phyloP scores from a whole-genome alignment of 1,139 yeast genomes.

The Geotrichum histeridarum region DNA sequence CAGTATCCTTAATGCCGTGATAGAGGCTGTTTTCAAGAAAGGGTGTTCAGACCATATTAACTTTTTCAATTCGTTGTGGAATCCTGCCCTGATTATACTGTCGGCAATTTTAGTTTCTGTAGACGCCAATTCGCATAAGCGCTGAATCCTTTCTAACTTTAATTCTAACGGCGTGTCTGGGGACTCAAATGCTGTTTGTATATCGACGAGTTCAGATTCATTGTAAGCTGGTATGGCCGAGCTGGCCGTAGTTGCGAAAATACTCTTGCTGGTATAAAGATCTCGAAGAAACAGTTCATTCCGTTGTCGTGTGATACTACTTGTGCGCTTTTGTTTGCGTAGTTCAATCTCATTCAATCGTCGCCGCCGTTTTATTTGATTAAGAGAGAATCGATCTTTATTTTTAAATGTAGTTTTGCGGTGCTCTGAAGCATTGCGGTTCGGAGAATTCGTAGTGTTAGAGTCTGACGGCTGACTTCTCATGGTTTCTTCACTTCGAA shows the following conservation, averaged over 20 bases:
- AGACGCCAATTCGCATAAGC: neutral
- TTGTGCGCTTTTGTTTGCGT: slow-evolving; percentile 70
- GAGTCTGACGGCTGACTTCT: neutral
- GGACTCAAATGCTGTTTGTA: neutral
- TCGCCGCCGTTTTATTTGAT: slow-evolving; percentile 94
- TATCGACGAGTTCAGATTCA: neutral
- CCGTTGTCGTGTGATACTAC: neutral
- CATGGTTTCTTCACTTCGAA: neutral
- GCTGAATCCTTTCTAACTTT: neutral
- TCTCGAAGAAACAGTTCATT: neutral
- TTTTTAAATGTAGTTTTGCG: slow-evolving; percentile 74
- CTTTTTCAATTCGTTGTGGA: neutral
- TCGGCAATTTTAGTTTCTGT: neutral
- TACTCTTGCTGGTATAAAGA: neutral
- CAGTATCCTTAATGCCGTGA: neutral
- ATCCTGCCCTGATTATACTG: neutral
- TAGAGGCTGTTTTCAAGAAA: neutral
- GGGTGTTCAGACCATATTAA: too few species aligned
- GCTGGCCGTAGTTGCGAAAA: neutral
- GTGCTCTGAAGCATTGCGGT: neutral
- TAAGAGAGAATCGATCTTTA: slow-evolving; percentile 88
- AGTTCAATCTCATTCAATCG: slow-evolving; percentile 96
- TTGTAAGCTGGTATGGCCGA: neutral
- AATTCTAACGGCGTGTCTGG: neutral
- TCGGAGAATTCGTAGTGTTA: neutral